These are phyloP conservation scores for Russula olivacea DNA, from an alignment of 768 basidiomycete genomes.

Conservation along the genomic window DNA sequence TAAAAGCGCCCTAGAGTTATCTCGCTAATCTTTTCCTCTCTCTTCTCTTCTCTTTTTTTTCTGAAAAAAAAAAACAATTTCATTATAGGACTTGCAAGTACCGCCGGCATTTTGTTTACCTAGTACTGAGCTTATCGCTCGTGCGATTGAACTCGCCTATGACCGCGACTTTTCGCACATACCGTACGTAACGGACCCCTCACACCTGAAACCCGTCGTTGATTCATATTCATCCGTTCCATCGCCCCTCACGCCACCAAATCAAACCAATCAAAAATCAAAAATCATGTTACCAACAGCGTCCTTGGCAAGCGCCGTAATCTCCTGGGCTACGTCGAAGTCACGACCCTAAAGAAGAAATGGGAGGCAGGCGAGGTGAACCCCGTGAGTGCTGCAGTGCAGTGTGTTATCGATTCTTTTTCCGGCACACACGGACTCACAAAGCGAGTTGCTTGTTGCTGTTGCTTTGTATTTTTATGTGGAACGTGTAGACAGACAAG, in stretches of 20 bases:
- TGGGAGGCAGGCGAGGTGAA: slow-evolving; percentile 72
- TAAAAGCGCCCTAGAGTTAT: not conserved
- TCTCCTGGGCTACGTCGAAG: slow-evolving; percentile 82
- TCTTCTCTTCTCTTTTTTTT: not conserved
- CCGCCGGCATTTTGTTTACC: slow-evolving; percentile 86
- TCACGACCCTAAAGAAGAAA: slow-evolving; percentile 62
- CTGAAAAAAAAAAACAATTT: not conserved
- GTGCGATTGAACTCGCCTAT: slow-evolving; percentile 82
- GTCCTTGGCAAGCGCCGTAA: slow-evolving; percentile 67
- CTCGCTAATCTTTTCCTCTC: slow-evolving; percentile 5
- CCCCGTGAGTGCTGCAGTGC: slow-evolving; percentile 45
- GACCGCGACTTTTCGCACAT: slow-evolving; percentile 93
- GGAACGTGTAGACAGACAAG: slow-evolving; percentile 51
- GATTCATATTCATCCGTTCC: not conserved
- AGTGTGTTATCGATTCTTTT: no score
- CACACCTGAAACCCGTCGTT: not conserved
- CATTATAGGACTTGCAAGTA: slow-evolving; percentile 61
- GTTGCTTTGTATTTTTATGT: not conserved
- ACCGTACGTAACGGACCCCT: slow-evolving; percentile 49
- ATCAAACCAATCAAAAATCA: not conserved
- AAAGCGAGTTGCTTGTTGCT: not conserved
- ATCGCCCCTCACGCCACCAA: not conserved
- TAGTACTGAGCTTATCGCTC: slow-evolving; percentile 58
- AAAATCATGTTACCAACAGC: slow-evolving; percentile 36
- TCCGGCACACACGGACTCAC: not conserved